Evolutionary conservation across 495 filamentous ascomycete species (phyloP).

Genomic region (Aspergillus wentii): DNA sequence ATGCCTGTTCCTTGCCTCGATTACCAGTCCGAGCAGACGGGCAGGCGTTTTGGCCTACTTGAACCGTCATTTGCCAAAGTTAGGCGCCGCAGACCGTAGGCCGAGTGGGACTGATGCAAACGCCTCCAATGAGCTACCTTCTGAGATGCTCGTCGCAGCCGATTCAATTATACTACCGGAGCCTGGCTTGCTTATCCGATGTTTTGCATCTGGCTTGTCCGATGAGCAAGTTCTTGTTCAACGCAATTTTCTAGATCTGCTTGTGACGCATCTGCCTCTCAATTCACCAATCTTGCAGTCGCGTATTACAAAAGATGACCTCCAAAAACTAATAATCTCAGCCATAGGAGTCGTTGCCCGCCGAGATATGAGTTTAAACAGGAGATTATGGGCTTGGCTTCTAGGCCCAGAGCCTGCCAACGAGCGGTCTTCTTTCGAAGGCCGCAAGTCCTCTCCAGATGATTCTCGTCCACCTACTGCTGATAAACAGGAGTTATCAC

Average conservation of each 20-base stretch:
- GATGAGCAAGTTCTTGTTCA: constrained; percentile 91
- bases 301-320: constrained; percentile 62
- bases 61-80: constrained; percentile 68
- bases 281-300: constrained; percentile 77
- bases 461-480: constrained; percentile 39
- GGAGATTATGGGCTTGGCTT: constrained; percentile 94
- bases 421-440: constrained; percentile 41
- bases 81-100: constrained; percentile 46
- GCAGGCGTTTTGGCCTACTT: constrained; percentile 86
- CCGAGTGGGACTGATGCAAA: constrained; percentile 20
- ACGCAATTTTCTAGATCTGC: constrained; percentile 85
- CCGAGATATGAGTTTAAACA: constrained; percentile 93
- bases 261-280: constrained; percentile 89
- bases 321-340: constrained; percentile 75
- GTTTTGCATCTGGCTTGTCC: constrained; percentile 82
- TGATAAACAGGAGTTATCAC: constrained; percentile 36
- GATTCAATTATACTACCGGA: constrained; percentile 86
- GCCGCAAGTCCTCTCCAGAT: constrained; percentile 42
- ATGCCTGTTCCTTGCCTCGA: constrained; percentile 88
- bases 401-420: constrained; percentile 70
- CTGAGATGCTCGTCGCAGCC: constrained; percentile 41
- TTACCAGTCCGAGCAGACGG: constrained; percentile 78
- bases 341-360: constrained; percentile 80
- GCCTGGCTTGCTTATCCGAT: constrained; percentile 82
- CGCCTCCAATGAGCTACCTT: constrained; percentile 16